These are phyloP conservation scores for Collybia mongolica DNA, from an alignment of 768 basidiomycete genomes.

Conservation along the genomic window DNA sequence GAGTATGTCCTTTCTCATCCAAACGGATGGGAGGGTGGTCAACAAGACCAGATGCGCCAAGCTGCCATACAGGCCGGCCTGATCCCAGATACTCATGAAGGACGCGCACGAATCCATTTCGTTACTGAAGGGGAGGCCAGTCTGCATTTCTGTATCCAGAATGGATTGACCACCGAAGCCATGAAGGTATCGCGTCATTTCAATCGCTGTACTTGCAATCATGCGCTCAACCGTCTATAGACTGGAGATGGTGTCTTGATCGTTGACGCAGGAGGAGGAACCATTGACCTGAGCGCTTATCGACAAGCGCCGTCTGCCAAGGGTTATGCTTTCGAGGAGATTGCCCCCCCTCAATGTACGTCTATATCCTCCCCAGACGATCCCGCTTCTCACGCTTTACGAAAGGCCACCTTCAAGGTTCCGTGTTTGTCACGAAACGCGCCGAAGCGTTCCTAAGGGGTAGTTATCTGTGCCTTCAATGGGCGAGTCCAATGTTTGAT, in stretches of 20 bases:
- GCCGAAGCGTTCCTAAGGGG: slow-evolving; percentile 38
- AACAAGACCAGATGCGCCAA: slow-evolving; percentile 54
- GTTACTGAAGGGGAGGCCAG: slow-evolving; percentile 69
- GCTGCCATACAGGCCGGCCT: slow-evolving; percentile 54
- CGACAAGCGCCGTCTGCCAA: slow-evolving; percentile 27
- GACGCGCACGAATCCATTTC: slow-evolving; percentile 42
- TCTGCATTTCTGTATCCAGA: slow-evolving; percentile 54
- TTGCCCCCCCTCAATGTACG: slow-evolving; percentile 43
- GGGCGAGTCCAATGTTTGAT: neutral
- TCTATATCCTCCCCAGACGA: neutral
- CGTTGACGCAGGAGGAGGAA: slow-evolving; percentile 65
- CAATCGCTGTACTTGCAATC: neutral
- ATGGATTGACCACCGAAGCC: slow-evolving; percentile 38
- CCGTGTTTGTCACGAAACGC: slow-evolving; percentile 47
- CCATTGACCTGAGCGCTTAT: slow-evolving; percentile 59
- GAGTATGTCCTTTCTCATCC: slow-evolving; percentile 60
- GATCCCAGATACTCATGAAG: slow-evolving; percentile 33
- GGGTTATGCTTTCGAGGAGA: slow-evolving; percentile 40
- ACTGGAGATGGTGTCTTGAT: slow-evolving; percentile 46
- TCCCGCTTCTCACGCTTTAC: neutral
- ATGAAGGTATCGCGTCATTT: slow-evolving; percentile 22
- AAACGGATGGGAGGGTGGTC: slow-evolving; percentile 63
- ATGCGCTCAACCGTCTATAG: slow-evolving; percentile 20
- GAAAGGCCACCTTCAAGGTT: slow-evolving; percentile 49
- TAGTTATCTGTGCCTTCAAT: slow-evolving; percentile 16